phyloP scores from a whole-genome alignment of 495 filamentous ascomycete genomes.

The Penicillium egyptiacum region DNA sequence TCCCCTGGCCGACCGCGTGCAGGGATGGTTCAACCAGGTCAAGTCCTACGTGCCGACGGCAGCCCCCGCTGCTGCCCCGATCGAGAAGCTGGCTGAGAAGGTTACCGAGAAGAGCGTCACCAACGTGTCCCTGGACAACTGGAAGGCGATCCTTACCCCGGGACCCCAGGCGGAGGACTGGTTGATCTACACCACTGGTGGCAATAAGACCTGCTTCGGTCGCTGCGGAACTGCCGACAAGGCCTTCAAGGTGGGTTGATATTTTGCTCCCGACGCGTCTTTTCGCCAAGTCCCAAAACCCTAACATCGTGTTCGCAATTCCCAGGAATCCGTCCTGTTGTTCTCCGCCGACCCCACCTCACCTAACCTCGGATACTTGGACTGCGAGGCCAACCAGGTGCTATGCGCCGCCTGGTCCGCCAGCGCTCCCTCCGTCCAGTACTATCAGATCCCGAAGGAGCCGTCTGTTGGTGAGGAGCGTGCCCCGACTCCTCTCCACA shows the following conservation, averaged over 20 bases:
- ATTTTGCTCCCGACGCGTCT: not conserved
- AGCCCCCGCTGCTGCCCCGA: constrained; percentile 46
- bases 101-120: constrained; percentile 56
- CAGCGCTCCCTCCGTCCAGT: constrained; percentile 67
- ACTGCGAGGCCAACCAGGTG: constrained; percentile 76
- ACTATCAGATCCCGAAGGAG: constrained; percentile 69
- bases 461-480: constrained; percentile 37
- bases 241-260: constrained; percentile 54
- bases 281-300: constrained; percentile 10
- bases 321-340: constrained; percentile 63
- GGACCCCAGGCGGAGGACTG: constrained; percentile 70
- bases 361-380: constrained; percentile 68
- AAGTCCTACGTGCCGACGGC: constrained; percentile 59
- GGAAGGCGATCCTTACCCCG: constrained; percentile 65
- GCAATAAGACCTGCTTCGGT: constrained; percentile 85
- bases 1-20: constrained; percentile 66
- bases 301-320: constrained; percentile 10
- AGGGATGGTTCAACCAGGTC: constrained; percentile 63
- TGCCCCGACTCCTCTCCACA: constrained; percentile 50
- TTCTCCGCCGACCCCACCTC: constrained; percentile 64
- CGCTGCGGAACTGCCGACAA: constrained; percentile 53
- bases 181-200: constrained; percentile 77
- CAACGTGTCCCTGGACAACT: constrained; percentile 69
- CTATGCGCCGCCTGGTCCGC: constrained; percentile 83
- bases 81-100: constrained; percentile 54